These are phyloP conservation scores for Entelexis paramagnoliae DNA, from an alignment of 1,139 yeast genomes.

Conservation along the genomic window DNA sequence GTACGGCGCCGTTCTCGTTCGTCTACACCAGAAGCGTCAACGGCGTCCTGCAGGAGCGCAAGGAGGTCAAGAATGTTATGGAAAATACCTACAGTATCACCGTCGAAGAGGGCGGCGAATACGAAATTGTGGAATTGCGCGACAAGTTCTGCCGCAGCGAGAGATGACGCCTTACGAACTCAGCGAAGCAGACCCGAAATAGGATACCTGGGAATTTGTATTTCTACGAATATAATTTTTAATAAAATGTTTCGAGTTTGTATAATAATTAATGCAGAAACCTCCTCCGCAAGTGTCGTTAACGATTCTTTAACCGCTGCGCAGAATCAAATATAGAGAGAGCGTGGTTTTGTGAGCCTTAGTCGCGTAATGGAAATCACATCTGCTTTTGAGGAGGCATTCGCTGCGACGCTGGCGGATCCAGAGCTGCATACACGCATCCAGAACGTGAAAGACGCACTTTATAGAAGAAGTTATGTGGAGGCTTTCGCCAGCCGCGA, in stretches of 20 bases:
- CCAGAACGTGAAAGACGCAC: conserved; percentile 58
- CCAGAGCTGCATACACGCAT: conserved; percentile 31
- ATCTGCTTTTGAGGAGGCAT: conserved; percentile 26
- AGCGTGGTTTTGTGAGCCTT: not conserved
- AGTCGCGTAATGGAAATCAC: conserved; percentile 21
- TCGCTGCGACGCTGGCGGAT: conserved; percentile 23
- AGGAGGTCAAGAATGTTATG: conserved; percentile 59
- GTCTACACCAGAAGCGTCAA: conserved; percentile 42
- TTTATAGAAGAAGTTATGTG: conserved; percentile 59
- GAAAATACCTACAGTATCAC: conserved; percentile 57
- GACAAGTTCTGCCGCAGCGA: conserved; percentile 59
- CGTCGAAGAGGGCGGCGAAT: conserved; percentile 84
- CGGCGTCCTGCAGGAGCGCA: conserved; percentile 60
- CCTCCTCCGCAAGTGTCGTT: too few species aligned
- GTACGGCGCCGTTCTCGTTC: conserved; percentile 42
- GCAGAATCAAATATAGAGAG: too few species aligned
- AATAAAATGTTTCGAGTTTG: too few species aligned
- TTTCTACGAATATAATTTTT: too few species aligned
- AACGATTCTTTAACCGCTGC: too few species aligned
- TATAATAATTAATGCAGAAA: too few species aligned
- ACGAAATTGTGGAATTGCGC: conserved; percentile 77
- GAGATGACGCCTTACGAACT: not conserved
- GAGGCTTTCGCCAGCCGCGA: conserved; percentile 56
- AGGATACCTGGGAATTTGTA: too few species aligned
- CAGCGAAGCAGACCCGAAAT: too few species aligned